Conservation (phyloP, 2,329 filamentous ascomycete genomes). For the Phialocephala sp. region DNA sequence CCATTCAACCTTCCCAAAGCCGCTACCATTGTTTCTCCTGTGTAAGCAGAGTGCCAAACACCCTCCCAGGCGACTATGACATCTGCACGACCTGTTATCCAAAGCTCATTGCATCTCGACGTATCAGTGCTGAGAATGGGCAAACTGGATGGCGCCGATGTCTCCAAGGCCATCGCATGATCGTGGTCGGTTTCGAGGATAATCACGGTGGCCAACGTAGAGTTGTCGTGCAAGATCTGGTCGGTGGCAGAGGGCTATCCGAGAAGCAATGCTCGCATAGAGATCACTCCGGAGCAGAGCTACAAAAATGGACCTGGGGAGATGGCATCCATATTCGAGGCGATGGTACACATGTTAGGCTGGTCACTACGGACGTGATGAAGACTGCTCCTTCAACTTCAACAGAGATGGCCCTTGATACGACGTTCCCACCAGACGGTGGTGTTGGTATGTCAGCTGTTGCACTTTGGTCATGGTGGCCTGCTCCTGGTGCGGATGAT, state of each 20-base stretch:
- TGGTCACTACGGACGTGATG: conserved; percentile 59
- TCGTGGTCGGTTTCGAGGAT: conserved; percentile 76
- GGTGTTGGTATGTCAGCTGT: conserved; percentile 68
- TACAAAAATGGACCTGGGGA: conserved; percentile 60
- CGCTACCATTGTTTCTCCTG: conserved; percentile 84
- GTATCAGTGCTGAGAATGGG: conserved; percentile 77
- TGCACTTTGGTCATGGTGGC: conserved; percentile 82
- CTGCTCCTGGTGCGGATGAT: conserved; percentile 64
- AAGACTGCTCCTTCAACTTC: conserved; percentile 45
- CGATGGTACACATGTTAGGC: conserved; percentile 49
- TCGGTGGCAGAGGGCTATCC: conserved; percentile 76
- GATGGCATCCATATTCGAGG: conserved; percentile 40
- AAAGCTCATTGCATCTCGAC: conserved; percentile 64
- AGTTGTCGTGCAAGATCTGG: conserved; percentile 71
- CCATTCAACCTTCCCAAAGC: conserved; percentile 71
- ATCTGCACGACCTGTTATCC: conserved; percentile 82
- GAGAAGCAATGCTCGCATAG: conserved; percentile 53
- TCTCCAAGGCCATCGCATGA: conserved; percentile 81
- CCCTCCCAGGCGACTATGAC: conserved; percentile 77
- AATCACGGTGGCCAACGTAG: conserved; percentile 70
- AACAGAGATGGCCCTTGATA: conserved; percentile 33
- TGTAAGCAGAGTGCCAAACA: conserved; percentile 57
- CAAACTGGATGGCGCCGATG: conserved; percentile 84
- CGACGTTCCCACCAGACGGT: conserved; percentile 73
- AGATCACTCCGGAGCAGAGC: conserved; percentile 42